A percentile compares a stretch with the other conserved stretches of the same genome.
Evolutionary conservation across 75 land plant species (phyloP).

Genomic region (Cryptomeria japonica): DNA sequence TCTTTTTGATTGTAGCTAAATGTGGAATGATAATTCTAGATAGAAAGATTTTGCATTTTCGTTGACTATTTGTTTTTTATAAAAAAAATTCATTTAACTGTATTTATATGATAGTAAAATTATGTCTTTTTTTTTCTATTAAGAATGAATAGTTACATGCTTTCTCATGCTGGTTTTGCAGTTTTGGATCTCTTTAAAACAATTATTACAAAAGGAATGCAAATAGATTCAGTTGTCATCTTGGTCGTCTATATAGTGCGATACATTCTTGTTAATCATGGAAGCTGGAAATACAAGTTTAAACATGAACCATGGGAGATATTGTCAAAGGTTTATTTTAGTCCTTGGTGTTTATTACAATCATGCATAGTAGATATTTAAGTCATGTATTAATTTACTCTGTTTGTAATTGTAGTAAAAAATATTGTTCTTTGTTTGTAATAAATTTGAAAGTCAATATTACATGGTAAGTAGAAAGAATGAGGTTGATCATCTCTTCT

Average conservation of each 20-base stretch:
- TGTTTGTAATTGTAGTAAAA: background rate
- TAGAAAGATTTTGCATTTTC: background rate
- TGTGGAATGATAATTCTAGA: background rate
- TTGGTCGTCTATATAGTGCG: slow-evolving; percentile 62
- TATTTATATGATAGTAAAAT: background rate
- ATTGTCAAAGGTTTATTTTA: slow-evolving; percentile 69
- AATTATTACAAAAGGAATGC: slow-evolving; percentile 64
- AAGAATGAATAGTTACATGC: background rate
- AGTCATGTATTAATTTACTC: no score
- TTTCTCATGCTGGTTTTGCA: slow-evolving; percentile 38
- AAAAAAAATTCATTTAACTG: background rate
- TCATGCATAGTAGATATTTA: background rate
- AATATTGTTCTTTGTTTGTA: background rate
- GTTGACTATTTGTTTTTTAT: background rate
- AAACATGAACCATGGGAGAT: slow-evolving; percentile 75
- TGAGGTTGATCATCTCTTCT: background rate
- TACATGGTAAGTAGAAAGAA: background rate
- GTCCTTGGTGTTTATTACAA: background rate
- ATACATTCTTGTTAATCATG: slow-evolving; percentile 79
- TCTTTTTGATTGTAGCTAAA: background rate
- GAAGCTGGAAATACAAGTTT: slow-evolving; percentile 80
- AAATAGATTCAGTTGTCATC: slow-evolving; percentile 42
- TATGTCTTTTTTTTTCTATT: background rate
- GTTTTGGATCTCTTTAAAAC: slow-evolving; percentile 67
- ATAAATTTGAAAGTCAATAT: background rate